phyloP scores from a whole-genome alignment of 768 basidiomycete genomes.

The Tylopilus felleus region DNA sequence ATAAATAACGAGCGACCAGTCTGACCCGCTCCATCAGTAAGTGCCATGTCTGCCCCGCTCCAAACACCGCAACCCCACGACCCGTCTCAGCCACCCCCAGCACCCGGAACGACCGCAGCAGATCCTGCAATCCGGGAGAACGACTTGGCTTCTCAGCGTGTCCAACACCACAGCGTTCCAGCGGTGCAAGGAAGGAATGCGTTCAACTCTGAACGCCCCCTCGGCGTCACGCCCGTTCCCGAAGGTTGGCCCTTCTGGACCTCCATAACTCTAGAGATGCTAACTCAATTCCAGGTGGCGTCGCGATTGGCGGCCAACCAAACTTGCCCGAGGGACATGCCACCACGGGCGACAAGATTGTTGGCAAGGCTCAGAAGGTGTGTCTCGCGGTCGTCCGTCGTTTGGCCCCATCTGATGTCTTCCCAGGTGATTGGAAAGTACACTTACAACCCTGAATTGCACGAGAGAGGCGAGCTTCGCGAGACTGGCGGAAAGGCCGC shows the following conservation, averaged over 20 bases:
- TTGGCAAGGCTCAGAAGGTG: slow-evolving; percentile 61
- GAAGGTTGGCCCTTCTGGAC: slow-evolving; percentile 24
- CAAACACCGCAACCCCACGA: slow-evolving; percentile 38
- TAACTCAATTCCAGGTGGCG: slow-evolving; percentile 21
- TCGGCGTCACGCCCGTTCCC: slow-evolving; percentile 35
- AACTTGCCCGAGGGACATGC: slow-evolving; percentile 36
- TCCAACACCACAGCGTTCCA: background rate
- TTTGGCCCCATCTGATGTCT: background rate
- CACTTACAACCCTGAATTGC: slow-evolving; percentile 44
- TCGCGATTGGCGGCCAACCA: slow-evolving; percentile 24
- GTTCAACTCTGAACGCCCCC: slow-evolving; percentile 33
- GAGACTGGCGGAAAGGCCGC: slow-evolving; percentile 52
- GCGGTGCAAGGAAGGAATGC: slow-evolving; percentile 20
- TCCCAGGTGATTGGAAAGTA: slow-evolving; percentile 49
- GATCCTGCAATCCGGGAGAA: background rate
- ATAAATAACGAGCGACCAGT: slow-evolving; percentile 16
- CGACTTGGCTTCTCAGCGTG: background rate
- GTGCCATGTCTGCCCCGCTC: slow-evolving; percentile 32
- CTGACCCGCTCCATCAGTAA: background rate
- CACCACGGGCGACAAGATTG: slow-evolving; percentile 47
- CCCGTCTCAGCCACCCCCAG: slow-evolving; percentile 48
- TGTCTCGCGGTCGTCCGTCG: background rate
- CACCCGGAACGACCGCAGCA: background rate
- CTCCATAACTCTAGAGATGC: background rate
- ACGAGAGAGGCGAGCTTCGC: slow-evolving; percentile 56